phyloP scores from a whole-genome alignment of 805 yeast species.

The Kodamaea sagamina region DNA sequence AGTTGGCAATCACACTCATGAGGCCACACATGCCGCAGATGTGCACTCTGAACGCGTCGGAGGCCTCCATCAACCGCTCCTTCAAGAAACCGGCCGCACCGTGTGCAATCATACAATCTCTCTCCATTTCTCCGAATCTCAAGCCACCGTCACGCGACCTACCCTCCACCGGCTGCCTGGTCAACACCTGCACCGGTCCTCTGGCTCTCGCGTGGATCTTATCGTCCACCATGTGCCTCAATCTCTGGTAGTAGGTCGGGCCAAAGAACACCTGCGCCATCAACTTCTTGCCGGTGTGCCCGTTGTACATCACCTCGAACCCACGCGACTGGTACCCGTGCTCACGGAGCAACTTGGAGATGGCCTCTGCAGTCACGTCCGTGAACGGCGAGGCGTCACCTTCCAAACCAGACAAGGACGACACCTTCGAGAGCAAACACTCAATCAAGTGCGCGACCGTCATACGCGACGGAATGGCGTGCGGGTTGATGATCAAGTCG shows the following conservation, averaged over 20 bases:
- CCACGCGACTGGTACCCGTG: constrained; percentile 98
- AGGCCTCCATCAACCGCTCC: constrained; percentile 98
- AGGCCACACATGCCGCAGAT: constrained; percentile 98
- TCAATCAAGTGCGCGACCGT: constrained; percentile 99
- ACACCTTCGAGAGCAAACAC: constrained; percentile 93
- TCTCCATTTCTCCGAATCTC: constrained; percentile 99
- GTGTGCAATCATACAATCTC: constrained; percentile 99
- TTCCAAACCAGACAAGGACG: constrained; percentile 91
- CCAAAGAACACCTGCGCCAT: constrained; percentile 99
- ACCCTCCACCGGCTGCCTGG: constrained; percentile 99
- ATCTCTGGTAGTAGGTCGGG: constrained; percentile 98
- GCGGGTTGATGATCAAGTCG: constrained; percentile 96
- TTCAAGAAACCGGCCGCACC: constrained; percentile 98
- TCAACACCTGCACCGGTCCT: constrained; percentile 96
- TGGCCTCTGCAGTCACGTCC: constrained; percentile 96
- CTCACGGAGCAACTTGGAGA: constrained; percentile 86
- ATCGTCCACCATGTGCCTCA: constrained; percentile 99
- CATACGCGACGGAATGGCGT: constrained; percentile 99
- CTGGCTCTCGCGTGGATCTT: constrained; percentile 99
- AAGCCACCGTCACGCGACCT: constrained; percentile 99
- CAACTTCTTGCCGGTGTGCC: constrained; percentile 96
- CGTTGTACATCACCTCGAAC: constrained; percentile 97
- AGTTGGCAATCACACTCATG: constrained; percentile 96
- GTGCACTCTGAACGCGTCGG: constrained; percentile 98
- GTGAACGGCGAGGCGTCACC: constrained; percentile 99